Evolutionary conservation across 192 early-diverging fungal species (phyloP).

Genomic region (Chytriomyces hyalinus): DNA sequence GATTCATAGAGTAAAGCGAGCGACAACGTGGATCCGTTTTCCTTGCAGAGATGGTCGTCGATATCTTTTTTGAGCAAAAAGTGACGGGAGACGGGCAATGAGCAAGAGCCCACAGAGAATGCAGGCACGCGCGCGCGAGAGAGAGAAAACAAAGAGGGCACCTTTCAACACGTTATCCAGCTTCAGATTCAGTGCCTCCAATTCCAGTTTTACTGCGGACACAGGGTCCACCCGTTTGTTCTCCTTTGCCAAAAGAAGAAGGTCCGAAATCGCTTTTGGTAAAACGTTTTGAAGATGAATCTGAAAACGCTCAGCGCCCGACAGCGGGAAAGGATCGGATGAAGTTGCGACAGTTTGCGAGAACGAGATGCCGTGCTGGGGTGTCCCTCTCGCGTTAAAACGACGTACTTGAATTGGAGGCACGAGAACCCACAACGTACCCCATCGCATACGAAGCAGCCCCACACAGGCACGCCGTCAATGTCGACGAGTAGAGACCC

Average conservation of each 20-base stretch:
- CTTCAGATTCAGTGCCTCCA: neutral
- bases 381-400: neutral
- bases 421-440: neutral
- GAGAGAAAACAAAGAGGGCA: neutral
- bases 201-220: neutral
- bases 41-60: slow-evolving; percentile 25
- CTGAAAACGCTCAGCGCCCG: slow-evolving; percentile 29
- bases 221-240: neutral
- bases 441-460: slow-evolving; percentile 21
- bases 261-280: neutral
- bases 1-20: neutral
- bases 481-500: neutral
- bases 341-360: neutral
- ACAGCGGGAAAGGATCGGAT: neutral
- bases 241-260: neutral
- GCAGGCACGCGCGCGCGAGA: neutral
- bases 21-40: slow-evolving; percentile 23
- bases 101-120: neutral
- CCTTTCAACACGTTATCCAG: slow-evolving; percentile 5
- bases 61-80: neutral
- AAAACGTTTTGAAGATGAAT: neutral
- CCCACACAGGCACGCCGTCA: neutral
- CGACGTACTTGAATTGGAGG: neutral
- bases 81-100: neutral
- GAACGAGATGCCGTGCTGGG: slow-evolving; percentile 18